Evolutionary conservation across 2,329 filamentous ascomycete species (phyloP).

Genomic region (Hypoxylon rubiginosum): DNA sequence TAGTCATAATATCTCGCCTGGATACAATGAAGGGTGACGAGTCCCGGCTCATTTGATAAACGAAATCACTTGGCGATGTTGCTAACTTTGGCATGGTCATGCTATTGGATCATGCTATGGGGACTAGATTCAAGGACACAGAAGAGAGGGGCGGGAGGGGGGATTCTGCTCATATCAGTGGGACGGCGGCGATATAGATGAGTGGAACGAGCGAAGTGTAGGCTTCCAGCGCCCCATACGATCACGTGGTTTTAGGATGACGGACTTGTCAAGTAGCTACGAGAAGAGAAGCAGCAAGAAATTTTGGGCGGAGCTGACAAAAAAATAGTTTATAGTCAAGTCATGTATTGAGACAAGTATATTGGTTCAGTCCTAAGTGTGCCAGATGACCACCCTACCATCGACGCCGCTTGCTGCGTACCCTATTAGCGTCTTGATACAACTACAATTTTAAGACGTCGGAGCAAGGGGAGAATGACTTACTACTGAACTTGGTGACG

Average conservation of each 20-base stretch:
- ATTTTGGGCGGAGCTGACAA: slow-evolving; percentile 16
- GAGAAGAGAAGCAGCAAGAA: slow-evolving; percentile 32
- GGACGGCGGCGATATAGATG: background rate
- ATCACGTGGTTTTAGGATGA: slow-evolving; percentile 9
- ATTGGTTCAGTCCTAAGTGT: slow-evolving; percentile 60
- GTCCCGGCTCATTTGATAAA: slow-evolving; percentile 23
- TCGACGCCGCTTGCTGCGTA: slow-evolving; percentile 82
- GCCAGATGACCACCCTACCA: slow-evolving; percentile 85
- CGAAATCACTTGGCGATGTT: slow-evolving; percentile 41
- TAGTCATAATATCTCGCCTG: background rate
- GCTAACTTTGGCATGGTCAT: slow-evolving; percentile 23
- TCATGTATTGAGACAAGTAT: slow-evolving; percentile 21
- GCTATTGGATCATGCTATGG: slow-evolving; percentile 19
- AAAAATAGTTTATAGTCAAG: slow-evolving; percentile 8
- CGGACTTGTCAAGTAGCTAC: slow-evolving; percentile 20
- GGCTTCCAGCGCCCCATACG: slow-evolving; percentile 21
- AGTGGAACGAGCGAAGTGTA: slow-evolving; percentile 1
- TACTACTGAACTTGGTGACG: slow-evolving; percentile 88
- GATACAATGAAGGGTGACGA: background rate
- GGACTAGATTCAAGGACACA: background rate
- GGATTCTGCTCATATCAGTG: slow-evolving; percentile 27
- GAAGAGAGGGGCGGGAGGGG: no score
- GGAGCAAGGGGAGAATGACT: slow-evolving; percentile 57
- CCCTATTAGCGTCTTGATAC: slow-evolving; percentile 47
- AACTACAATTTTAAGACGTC: slow-evolving; percentile 36